Evolutionary conservation across 176 grass and related monocot genomes (phyloP).

Genomic region (Otatea glauca): DNA sequence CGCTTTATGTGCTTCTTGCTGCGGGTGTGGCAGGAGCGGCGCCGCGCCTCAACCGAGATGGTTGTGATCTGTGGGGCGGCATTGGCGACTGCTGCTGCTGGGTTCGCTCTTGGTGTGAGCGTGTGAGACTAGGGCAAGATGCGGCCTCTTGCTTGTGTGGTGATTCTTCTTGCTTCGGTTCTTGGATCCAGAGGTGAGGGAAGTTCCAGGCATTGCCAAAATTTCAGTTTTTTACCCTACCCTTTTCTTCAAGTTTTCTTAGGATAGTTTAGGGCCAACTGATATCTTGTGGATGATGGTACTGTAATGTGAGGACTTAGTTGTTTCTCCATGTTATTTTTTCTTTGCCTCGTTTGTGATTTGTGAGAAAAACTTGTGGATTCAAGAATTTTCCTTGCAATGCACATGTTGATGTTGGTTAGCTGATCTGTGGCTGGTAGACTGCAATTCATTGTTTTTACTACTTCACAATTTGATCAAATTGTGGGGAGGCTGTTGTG

Average conservation of each 20-base stretch:
- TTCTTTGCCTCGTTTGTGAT: neutral
- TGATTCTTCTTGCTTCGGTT: constrained; percentile 50
- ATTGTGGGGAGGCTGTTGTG: neutral
- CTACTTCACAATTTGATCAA: constrained; percentile 8
- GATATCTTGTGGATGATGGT: neutral
- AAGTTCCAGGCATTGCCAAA: neutral
- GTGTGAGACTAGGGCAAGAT: constrained; percentile 33
- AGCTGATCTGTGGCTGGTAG: neutral
- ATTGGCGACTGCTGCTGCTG: constrained; percentile 23
- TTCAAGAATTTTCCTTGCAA: neutral
- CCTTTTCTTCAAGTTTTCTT: neutral
- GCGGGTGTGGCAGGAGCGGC: constrained; percentile 13
- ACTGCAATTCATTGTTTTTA: neutral
- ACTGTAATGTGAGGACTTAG: neutral
- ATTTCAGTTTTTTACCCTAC: neutral
- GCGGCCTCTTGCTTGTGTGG: constrained; percentile 35
- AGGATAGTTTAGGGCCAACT: neutral
- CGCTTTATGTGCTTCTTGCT: constrained; percentile 38
- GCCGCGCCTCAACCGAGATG: neutral
- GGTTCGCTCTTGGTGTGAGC: neutral
- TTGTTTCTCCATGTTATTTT: neutral
- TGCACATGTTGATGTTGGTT: neutral
- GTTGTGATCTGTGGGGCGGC: constrained; percentile 36
- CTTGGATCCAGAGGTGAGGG: constrained; percentile 74
- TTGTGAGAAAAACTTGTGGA: neutral